These are phyloP conservation scores for Fusarium abutilonis DNA, from an alignment of 2,329 filamentous ascomycete species.

Conservation along the genomic window DNA sequence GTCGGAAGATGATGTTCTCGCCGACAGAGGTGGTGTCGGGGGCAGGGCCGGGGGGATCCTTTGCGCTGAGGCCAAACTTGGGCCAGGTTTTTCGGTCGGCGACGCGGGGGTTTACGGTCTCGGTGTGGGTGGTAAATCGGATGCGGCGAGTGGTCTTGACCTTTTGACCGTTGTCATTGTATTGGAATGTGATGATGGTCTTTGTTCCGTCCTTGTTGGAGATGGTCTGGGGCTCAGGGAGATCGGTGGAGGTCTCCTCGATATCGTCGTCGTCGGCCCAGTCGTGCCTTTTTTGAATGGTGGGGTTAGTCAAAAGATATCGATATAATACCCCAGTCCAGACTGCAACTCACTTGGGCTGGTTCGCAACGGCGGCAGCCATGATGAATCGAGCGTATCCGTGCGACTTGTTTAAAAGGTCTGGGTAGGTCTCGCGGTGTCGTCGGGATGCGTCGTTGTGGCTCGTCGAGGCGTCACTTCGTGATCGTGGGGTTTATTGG, in stretches of 20 bases:
- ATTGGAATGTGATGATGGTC: slow-evolving; percentile 88
- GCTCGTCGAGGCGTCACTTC: slow-evolving; percentile 41
- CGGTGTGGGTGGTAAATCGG: slow-evolving; percentile 89
- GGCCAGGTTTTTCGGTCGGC: slow-evolving; percentile 92
- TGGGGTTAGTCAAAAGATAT: slow-evolving; percentile 51
- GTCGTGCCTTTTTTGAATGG: slow-evolving; percentile 67
- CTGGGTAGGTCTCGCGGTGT: slow-evolving; percentile 26
- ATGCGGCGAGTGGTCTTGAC: slow-evolving; percentile 97
- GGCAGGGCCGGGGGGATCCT: slow-evolving; percentile 83
- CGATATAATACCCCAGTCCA: slow-evolving; percentile 32
- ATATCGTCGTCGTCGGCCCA: slow-evolving; percentile 97
- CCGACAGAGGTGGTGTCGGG: slow-evolving; percentile 91
- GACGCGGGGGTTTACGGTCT: slow-evolving; percentile 94
- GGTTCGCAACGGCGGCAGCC: slow-evolving; percentile 53
- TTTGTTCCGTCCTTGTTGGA: slow-evolving; percentile 99
- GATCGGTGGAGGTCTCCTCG: slow-evolving; percentile 73
- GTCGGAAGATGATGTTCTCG: slow-evolving; percentile 98
- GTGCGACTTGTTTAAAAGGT: slow-evolving; percentile 25
- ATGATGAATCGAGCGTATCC: slow-evolving; percentile 47
- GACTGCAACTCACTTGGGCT: slow-evolving; percentile 52
- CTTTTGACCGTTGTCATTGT: slow-evolving; percentile 94
- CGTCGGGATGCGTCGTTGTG: slow-evolving; percentile 39
- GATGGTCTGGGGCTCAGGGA: slow-evolving; percentile 88
- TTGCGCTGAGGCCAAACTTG: slow-evolving; percentile 92
- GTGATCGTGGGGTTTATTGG: slow-evolving; percentile 54